These are phyloP conservation scores for Davidsoniella virescens DNA, from an alignment of 2,329 filamentous ascomycete species.

Conservation along the genomic window DNA sequence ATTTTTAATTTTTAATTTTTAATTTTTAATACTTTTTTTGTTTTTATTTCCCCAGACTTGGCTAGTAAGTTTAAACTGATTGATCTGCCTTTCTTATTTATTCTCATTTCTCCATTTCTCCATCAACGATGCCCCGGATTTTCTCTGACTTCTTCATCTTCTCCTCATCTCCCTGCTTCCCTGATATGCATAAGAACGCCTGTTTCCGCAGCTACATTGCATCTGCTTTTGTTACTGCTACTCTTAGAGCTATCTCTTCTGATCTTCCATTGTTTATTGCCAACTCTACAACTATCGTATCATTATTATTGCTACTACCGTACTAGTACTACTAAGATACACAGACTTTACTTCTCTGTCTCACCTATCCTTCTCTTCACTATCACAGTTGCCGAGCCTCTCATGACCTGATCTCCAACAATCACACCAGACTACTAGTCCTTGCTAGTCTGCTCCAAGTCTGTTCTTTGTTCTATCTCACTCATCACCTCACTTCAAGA, in stretches of 20 bases:
- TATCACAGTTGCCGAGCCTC: neutral
- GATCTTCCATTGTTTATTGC: neutral
- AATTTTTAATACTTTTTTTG: no score
- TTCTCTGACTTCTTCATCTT: constrained; percentile 4
- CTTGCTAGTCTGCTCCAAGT: no score
- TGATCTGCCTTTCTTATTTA: constrained; percentile 14
- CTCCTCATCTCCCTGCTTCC: constrained; percentile 3
- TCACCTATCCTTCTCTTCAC: neutral
- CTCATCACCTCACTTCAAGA: no score
- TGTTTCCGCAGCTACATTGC: neutral
- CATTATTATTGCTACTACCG: neutral
- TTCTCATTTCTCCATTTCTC: constrained; percentile 6
- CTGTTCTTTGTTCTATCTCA: no score
- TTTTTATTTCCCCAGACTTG: constrained; percentile 1
- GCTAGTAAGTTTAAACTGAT: neutral
- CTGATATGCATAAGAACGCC: constrained; percentile 12
- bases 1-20: no score
- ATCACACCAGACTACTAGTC: no score
- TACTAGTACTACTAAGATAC: neutral
- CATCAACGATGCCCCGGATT: neutral
- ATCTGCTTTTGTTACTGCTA: neutral
- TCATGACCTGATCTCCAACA: no score
- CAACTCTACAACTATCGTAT: neutral
- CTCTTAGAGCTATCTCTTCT: neutral
- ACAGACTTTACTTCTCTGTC: neutral